phyloP scores from a whole-genome alignment of 2,329 filamentous ascomycete genomes.

The Apiospora koreana region DNA sequence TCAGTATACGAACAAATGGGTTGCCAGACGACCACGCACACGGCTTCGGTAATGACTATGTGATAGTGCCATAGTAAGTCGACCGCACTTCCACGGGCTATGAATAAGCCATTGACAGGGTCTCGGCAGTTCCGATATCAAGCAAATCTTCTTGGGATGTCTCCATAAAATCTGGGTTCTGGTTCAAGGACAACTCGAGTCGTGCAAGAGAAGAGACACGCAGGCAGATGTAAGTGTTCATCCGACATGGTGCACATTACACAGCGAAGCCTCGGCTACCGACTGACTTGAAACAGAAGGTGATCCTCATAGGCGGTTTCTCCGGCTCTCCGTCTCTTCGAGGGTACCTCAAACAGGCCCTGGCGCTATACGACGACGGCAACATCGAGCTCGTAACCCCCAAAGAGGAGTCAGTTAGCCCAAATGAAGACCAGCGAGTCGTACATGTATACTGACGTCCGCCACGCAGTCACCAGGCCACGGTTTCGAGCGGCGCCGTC shows the following conservation, averaged over 20 bases:
- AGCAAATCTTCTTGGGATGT: neutral
- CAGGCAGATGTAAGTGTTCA: neutral
- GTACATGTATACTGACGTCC: neutral
- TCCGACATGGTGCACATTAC: too few species aligned
- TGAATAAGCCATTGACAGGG: neutral
- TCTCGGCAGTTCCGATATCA: neutral
- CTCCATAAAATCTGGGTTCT: neutral
- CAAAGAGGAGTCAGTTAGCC: neutral
- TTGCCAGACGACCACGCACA: neutral
- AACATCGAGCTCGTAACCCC: neutral
- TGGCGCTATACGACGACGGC: neutral
- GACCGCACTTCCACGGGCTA: neutral
- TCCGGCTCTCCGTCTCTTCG: neutral
- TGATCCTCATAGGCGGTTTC: constrained; percentile 6
- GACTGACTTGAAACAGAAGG: neutral
- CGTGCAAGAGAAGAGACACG: neutral
- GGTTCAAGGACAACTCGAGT: neutral
- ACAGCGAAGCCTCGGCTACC: neutral
- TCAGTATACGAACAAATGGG: neutral
- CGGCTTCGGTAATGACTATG: neutral
- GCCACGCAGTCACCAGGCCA: neutral
- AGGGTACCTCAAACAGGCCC: neutral
- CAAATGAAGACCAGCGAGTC: too few species aligned
- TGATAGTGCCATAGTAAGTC: neutral
- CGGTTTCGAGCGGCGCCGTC: neutral